A percentile compares a stretch with the other conserved stretches of the same genome.
phyloP scores from a whole-genome alignment of 2,329 filamentous ascomycete genomes.

The Exophiala spinifera region DNA sequence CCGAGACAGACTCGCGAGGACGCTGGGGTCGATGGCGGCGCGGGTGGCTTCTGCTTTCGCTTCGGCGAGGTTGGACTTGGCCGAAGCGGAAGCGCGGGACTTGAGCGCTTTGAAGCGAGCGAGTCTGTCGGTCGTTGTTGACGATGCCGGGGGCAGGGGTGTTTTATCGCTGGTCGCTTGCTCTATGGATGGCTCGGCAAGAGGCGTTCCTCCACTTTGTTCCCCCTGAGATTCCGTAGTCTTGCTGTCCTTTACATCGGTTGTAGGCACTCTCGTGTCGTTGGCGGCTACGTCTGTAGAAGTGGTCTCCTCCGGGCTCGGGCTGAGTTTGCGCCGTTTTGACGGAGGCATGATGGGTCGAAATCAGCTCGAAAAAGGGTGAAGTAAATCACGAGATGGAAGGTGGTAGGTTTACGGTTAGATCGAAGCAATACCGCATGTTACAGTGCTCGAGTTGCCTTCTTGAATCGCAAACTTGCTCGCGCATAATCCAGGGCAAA shows the following conservation, averaged over 20 bases:
- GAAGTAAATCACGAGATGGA: too few relatives aligned
- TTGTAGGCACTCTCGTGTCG: background rate
- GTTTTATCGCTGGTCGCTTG: background rate
- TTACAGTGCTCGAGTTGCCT: background rate
- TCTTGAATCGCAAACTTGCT: background rate
- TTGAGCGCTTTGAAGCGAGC: slow-evolving; percentile 31
- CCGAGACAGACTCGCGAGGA: slow-evolving; percentile 75
- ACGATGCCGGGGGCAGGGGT: background rate
- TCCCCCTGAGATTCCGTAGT: background rate
- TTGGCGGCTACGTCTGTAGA: background rate
- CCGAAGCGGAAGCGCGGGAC: slow-evolving; percentile 43
- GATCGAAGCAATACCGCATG: too few relatives aligned
- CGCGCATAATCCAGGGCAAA: background rate
- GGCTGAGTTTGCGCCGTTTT: slow-evolving; percentile 24
- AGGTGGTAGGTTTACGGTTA: too few relatives aligned
- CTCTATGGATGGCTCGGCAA: too few relatives aligned
- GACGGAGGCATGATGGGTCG: slow-evolving; percentile 16
- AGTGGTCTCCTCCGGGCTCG: slow-evolving; percentile 11
- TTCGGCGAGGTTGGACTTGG: slow-evolving; percentile 75
- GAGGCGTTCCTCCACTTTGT: background rate
- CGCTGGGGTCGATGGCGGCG: slow-evolving; percentile 69
- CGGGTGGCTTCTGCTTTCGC: slow-evolving; percentile 80
- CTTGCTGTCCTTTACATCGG: background rate
- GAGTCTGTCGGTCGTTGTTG: slow-evolving; percentile 19
- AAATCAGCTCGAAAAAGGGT: too few relatives aligned